Base-by-base conservation (phyloP, 129 eudicot species). In the Ambrosia trifida region DNA sequence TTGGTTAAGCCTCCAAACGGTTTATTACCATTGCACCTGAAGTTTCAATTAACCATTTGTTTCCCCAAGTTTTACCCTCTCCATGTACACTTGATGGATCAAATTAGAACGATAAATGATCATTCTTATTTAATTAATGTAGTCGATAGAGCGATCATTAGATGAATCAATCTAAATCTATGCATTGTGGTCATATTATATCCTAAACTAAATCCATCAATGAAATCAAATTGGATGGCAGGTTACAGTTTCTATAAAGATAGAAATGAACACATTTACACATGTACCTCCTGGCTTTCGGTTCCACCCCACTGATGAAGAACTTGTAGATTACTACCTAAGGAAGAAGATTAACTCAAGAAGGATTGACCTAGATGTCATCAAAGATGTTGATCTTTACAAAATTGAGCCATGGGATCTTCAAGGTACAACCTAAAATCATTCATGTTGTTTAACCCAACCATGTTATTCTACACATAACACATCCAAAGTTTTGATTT, bases 361-460 rank as follows among this genome's bases (percentile, higher is more conserved):
- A 72, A 77, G 88, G 73, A 91, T 91, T 5, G 94, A 91, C 75
- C 76, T 86, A 6, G 94, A 91, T 83, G 91, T 91, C 74, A 91
- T 91, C 14, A 86, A 83, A 84, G 97, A 91, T 59, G 73, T 91
- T 49, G 97, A 91, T 82, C 97, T 91, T 50, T 91, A 91, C 82
- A 88, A 86, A 79, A 91, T 91, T 5, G 97, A 91, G 87, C 97
- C 97, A 16, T 91, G 97, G 97, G 97, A 91, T 86, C 91, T 91
- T 66, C 80, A 72, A 88, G 97, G 97, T 91, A 83, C 4, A 16
- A 6, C 45, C 64, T 70, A 35, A 41, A 14, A 47, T 53, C 43
- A 61, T 40, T 40, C 7, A 30, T 58, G 24, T 78, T 16, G 14
- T 20, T 16, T 59, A 18, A 33, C 5, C 47, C 61, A 36, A 10